A percentile compares a stretch with the other conserved stretches of the same genome.
Evolutionary conservation across 179 eudicot genomes (phyloP).

Genomic region (Heliamphora pulchella): DNA sequence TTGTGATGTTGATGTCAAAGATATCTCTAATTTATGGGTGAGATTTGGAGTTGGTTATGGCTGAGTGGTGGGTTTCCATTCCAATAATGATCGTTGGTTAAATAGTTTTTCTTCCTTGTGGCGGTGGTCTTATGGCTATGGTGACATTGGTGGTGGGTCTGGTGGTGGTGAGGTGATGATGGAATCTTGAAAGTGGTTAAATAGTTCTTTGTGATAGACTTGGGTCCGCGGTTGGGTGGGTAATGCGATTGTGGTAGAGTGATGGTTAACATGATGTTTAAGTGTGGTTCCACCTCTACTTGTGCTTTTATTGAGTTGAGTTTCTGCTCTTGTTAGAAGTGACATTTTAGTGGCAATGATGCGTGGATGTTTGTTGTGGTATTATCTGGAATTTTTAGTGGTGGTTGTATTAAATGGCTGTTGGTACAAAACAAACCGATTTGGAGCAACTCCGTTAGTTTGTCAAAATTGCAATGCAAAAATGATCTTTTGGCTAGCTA

Average conservation of each 20-base stretch:
- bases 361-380: conserved; percentile 1
- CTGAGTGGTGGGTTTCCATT: neutral
- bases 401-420: neutral
- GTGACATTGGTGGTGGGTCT: neutral
- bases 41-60: neutral
- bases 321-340: neutral
- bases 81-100: neutral
- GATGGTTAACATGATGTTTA: neutral
- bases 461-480: too few relatives aligned
- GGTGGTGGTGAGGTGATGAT: too few relatives aligned
- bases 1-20: neutral
- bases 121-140: neutral
- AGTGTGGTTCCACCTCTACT: neutral
- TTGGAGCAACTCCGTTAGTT: neutral
- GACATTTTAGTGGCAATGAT: neutral
- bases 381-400: neutral
- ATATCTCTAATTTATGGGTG: neutral
- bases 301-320: neutral
- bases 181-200: too few relatives aligned
- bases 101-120: too few relatives aligned
- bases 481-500: too few relatives aligned
- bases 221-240: too few relatives aligned
- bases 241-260: neutral
- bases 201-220: too few relatives aligned
- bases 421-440: neutral